Percentiles rank a stretch among this genome's conserved stretches.
Evolutionary conservation across 2,329 filamentous ascomycete genomes (phyloP).

Genomic region (Alternaria rosae): DNA sequence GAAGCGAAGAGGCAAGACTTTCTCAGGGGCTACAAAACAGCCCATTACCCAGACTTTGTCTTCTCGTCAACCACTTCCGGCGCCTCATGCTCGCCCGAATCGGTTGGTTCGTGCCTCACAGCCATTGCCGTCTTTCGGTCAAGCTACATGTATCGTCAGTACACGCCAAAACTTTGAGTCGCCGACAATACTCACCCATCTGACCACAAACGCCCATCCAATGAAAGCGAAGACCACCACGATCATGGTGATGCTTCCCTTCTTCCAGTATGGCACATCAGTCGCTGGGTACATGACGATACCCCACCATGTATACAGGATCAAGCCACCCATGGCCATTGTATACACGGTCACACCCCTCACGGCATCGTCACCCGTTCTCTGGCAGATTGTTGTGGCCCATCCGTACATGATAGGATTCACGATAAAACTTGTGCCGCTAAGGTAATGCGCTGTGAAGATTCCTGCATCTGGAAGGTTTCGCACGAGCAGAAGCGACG

Average conservation of each 20-base stretch:
- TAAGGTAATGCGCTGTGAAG: slow-evolving; percentile 48
- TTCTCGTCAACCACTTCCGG: slow-evolving; percentile 1
- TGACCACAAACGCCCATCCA: slow-evolving; percentile 15
- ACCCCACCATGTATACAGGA: slow-evolving; percentile 56
- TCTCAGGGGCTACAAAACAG: neutral
- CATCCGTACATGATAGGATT: slow-evolving; percentile 51
- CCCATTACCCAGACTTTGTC: neutral
- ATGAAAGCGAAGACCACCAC: slow-evolving; percentile 29
- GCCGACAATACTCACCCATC: slow-evolving; percentile 23
- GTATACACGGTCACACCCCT: slow-evolving; percentile 50
- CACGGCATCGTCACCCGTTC: slow-evolving; percentile 51
- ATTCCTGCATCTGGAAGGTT: slow-evolving; percentile 39
- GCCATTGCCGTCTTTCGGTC: slow-evolving; percentile 1
- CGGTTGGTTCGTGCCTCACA: neutral
- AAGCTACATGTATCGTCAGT: slow-evolving; percentile 4
- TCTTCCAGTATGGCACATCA: slow-evolving; percentile 54
- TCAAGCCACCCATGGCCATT: slow-evolving; percentile 49
- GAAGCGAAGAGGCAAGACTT: neutral
- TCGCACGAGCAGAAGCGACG: slow-evolving; percentile 42
- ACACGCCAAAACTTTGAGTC: neutral
- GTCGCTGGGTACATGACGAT: slow-evolving; percentile 53
- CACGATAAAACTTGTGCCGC: slow-evolving; percentile 49
- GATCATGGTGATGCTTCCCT: slow-evolving; percentile 48
- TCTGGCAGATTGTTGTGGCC: slow-evolving; percentile 48
- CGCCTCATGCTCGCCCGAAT: neutral